These are phyloP conservation scores for Dentiscutata heterogama DNA, from an alignment of 371 early-diverging fungal species.

Conservation along the genomic window DNA sequence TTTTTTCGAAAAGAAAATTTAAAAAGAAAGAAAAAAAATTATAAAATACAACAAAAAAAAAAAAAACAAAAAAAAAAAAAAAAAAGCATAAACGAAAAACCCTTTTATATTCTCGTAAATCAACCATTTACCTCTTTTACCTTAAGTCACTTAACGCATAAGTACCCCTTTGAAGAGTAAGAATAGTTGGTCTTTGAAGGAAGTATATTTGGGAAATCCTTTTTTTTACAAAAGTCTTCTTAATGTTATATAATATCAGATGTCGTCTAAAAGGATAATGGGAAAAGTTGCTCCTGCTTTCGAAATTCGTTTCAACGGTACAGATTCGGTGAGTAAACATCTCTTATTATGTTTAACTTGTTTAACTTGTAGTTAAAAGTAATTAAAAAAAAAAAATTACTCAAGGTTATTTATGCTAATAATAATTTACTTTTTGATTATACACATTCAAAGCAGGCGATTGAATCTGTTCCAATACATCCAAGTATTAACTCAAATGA, in stretches of 20 bases:
- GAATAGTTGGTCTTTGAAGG: no score
- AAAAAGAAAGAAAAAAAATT: no score
- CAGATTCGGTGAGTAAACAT: conserved; percentile 24
- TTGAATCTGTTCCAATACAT: conserved; percentile 21
- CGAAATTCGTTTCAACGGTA: conserved; percentile 28
- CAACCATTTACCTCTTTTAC: no score
- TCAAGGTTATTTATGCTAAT: background rate
- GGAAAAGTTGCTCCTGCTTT: conserved; percentile 22
- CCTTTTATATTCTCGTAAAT: no score
- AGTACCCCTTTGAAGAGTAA: no score
- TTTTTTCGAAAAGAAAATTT: no score
- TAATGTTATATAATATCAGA: background rate
- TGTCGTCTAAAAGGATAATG: background rate
- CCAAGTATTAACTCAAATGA: background rate
- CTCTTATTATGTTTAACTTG: background rate
- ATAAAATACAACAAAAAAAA: no score
- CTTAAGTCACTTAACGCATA: no score
- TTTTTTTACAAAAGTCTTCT: conserved; percentile 9
- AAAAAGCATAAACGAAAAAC: no score
- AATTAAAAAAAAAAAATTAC: background rate
- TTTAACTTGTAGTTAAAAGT: background rate
- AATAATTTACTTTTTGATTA: background rate
- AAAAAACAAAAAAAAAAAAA: no score
- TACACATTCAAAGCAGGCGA: background rate
- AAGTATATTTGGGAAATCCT: background rate